Conservation (phyloP, 1,284 basidiomycete species). For the Leccinum pachyderme region DNA sequence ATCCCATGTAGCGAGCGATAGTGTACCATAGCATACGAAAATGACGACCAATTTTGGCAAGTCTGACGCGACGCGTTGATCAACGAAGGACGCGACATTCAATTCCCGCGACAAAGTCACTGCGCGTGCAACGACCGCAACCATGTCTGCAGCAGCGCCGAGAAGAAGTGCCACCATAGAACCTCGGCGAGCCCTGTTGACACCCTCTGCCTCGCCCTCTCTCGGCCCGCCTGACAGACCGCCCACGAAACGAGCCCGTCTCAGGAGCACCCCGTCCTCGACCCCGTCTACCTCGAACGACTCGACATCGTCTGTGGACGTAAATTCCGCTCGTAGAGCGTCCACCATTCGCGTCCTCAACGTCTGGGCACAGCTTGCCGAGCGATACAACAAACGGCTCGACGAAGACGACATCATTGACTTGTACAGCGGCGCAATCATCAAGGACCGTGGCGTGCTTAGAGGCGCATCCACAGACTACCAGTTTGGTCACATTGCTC, state of each 20-base stretch:
- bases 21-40: constrained; percentile 17
- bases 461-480: constrained; percentile 41
- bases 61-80: constrained; percentile 20
- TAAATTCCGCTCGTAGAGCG: constrained; percentile 53
- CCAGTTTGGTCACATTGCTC: constrained; percentile 48
- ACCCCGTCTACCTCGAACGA: constrained; percentile 31
- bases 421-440: constrained; percentile 52
- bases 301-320: constrained; percentile 33
- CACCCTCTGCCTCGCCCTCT: constrained; percentile 31
- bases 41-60: constrained; percentile 17
- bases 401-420: constrained; percentile 79
- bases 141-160: constrained; percentile 13
- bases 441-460: constrained; percentile 67
- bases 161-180: not conserved
- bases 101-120: constrained; percentile 11
- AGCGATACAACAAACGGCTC: constrained; percentile 59
- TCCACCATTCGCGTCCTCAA: constrained; percentile 56
- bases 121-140: constrained; percentile 10
- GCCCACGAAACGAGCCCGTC: constrained; percentile 39
- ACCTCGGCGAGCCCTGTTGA: constrained; percentile 20
- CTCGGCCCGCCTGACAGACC: constrained; percentile 34
- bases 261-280: constrained; percentile 32
- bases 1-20: constrained; percentile 17
- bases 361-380: constrained; percentile 63
- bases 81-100: constrained; percentile 9